phyloP scores from a whole-genome alignment of 306 rosid species.

The Gleditsia sinensis region DNA sequence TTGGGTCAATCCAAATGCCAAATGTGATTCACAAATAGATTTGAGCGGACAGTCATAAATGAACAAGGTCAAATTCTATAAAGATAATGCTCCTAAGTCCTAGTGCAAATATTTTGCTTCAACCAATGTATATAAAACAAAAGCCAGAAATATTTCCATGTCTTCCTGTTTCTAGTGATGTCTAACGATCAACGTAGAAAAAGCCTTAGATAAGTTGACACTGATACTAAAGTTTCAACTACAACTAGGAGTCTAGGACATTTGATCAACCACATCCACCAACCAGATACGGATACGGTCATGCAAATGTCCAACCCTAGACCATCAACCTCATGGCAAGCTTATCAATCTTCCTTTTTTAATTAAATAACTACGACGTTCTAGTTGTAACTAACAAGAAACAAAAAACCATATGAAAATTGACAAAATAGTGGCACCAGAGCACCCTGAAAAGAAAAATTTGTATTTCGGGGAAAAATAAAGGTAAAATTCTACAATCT shows the following conservation, averaged over 20 bases:
- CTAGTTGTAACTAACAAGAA: neutral
- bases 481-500: neutral
- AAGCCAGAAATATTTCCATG: neutral
- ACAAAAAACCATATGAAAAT: neutral
- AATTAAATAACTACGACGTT: neutral
- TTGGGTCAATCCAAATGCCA: neutral
- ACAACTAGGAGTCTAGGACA: neutral
- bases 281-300: neutral
- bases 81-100: neutral
- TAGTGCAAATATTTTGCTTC: neutral
- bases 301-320: neutral
- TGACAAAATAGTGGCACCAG: neutral
- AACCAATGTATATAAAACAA: neutral
- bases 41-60: neutral
- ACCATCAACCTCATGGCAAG: neutral
- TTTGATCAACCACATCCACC: conserved; percentile 10
- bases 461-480: neutral
- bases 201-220: neutral
- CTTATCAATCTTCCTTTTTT: neutral
- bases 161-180: conserved; percentile 1
- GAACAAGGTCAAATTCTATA: neutral
- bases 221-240: neutral
- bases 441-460: neutral
- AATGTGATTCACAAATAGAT: neutral
- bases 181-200: neutral